Evolutionary conservation across 83 land plant species (phyloP).

Genomic region (Diphasiastrum complanatum): DNA sequence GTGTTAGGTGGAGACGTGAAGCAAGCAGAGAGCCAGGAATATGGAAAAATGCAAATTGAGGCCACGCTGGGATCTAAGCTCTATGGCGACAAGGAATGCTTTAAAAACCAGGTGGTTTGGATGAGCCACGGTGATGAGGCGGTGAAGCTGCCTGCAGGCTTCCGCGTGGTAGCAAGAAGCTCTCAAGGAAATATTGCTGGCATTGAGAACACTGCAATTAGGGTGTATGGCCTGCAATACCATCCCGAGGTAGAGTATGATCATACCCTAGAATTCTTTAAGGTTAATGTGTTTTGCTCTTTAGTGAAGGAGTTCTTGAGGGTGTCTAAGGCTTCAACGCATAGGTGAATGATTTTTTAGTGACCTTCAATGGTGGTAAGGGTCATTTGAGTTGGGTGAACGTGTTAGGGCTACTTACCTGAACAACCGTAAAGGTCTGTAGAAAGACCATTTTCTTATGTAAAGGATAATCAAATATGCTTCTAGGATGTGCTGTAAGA

Average conservation of each 20-base stretch:
- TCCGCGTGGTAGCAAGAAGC: slow-evolving; percentile 61
- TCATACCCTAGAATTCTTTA: neutral
- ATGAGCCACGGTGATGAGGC: slow-evolving; percentile 99
- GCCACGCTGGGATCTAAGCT: slow-evolving; percentile 34
- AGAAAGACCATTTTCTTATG: too few species aligned
- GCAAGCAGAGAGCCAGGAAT: slow-evolving; percentile 78
- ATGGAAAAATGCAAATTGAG: slow-evolving; percentile 78
- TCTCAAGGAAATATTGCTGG: slow-evolving; percentile 71
- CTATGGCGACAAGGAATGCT: slow-evolving; percentile 36
- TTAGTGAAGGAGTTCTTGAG: neutral
- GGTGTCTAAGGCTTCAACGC: neutral
- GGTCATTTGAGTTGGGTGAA: too few species aligned
- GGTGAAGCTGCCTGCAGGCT: slow-evolving; percentile 60
- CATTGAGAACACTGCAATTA: slow-evolving; percentile 46
- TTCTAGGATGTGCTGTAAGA: too few species aligned
- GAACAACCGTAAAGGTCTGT: too few species aligned
- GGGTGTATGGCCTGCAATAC: slow-evolving; percentile 84
- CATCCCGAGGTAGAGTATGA: slow-evolving; percentile 73
- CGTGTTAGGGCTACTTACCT: too few species aligned
- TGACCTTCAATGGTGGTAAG: too few species aligned
- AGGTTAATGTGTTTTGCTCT: neutral
- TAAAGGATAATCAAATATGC: too few species aligned
- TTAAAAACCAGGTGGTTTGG: slow-evolving; percentile 69
- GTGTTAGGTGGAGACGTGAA: slow-evolving; percentile 71
- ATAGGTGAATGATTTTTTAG: too few species aligned